Evolutionary conservation across 257 asterid genomes (phyloP).

Genomic region (Solanum paucissectum): DNA sequence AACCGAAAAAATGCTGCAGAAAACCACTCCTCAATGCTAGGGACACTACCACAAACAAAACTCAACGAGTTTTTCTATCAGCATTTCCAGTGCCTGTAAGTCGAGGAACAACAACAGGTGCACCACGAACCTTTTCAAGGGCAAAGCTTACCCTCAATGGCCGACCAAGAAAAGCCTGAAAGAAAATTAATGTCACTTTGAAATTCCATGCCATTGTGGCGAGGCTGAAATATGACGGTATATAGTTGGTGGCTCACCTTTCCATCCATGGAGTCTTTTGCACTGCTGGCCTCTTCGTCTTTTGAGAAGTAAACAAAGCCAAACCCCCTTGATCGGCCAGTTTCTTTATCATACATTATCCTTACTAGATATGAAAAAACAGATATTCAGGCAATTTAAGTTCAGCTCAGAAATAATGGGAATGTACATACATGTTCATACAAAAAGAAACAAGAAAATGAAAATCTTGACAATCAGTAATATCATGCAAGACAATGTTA

Average conservation of each 20-base stretch:
- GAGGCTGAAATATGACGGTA: background rate
- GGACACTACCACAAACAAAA: background rate
- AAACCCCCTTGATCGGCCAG: slow-evolving; percentile 42
- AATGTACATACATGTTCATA: background rate
- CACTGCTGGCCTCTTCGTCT: slow-evolving; percentile 29
- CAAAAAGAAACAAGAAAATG: background rate
- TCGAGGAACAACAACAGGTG: slow-evolving; percentile 40
- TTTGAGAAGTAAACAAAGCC: slow-evolving; percentile 35
- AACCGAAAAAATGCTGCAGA: background rate
- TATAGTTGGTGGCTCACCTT: slow-evolving; percentile 11
- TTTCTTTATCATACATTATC: slow-evolving; percentile 31
- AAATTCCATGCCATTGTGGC: background rate
- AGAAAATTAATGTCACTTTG: background rate
- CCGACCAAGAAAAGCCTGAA: slow-evolving; percentile 36
- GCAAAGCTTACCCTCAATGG: slow-evolving; percentile 39
- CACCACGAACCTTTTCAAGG: slow-evolving; percentile 37
- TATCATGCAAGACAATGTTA: background rate
- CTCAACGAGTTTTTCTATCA: background rate
- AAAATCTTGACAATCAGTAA: background rate
- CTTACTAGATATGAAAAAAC: slow-evolving; percentile 9
- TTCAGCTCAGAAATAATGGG: background rate
- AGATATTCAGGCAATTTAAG: background rate
- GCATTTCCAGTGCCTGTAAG: slow-evolving; percentile 2
- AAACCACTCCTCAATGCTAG: background rate
- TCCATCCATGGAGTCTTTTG: slow-evolving; percentile 46